Conservation (phyloP, 768 basidiomycete genomes). For the Russula brevipes region DNA sequence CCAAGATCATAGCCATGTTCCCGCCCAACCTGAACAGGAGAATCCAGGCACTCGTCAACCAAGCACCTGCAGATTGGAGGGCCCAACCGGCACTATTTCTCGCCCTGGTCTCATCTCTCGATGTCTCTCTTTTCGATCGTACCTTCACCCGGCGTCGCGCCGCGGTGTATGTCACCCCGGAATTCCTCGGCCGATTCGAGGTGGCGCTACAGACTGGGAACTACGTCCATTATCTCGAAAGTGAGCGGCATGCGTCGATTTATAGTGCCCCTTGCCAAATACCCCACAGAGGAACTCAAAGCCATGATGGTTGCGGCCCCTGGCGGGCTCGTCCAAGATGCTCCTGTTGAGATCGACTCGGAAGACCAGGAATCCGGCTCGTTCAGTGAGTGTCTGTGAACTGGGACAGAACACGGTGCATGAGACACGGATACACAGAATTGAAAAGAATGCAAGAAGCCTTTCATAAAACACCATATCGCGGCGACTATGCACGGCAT, state of each 20-base stretch:
- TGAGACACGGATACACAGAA: neutral
- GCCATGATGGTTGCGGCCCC: neutral
- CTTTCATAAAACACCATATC: neutral
- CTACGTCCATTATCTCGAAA: neutral
- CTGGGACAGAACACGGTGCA: neutral
- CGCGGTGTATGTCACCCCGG: neutral
- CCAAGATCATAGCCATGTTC: neutral
- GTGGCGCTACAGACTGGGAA: neutral
- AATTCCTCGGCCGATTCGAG: neutral
- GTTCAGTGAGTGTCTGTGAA: neutral
- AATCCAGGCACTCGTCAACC: neutral
- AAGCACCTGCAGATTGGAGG: neutral
- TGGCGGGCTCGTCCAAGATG: neutral
- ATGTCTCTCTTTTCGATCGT: constrained; percentile 1
- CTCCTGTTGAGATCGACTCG: neutral
- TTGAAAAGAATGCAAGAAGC: neutral
- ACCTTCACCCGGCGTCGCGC: neutral
- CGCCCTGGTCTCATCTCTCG: neutral
- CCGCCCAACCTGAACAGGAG: neutral
- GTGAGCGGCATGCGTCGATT: neutral
- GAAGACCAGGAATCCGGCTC: neutral
- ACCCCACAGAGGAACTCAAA: neutral
- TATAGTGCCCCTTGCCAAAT: neutral
- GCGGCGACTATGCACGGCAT: neutral
- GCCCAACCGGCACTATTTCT: constrained; percentile 1